Evolutionary conservation across 108 stramenopile species (phyloP), one percentile per base, ranked within the genome.

Genomic region (Cyclotella cryptica): DNA sequence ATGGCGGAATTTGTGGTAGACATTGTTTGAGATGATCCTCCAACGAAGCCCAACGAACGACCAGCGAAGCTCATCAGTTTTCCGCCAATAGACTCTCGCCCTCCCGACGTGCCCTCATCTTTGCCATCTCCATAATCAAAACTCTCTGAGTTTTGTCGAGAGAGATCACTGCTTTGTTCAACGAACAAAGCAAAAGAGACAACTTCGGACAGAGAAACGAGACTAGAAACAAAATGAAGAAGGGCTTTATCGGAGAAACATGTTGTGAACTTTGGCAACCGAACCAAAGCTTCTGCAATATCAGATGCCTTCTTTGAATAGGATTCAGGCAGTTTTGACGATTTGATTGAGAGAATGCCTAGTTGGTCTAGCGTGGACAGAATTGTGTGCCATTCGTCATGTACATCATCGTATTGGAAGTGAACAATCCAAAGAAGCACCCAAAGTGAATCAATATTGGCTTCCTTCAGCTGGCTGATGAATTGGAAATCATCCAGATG

Each of bases 351-450:
- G 13, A 89, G 40, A 21, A 76, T 64, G 28, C 87, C 88, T 30
- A 95, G 78, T 59, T 95, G 88, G 64, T 95, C 89, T n/a, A 95
- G 83, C 42, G 92, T 93, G 27, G 80, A 77, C n/a, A 95, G 57
- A 44, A 95, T 82, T 27, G 91, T 73, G 35, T 88, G 72, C 94
- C 94, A 95, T 19, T 95, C 94, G 11, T 87, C 78, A 18, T 35
- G 67, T 26, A 95, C 86, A 17, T 75, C 41, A 24, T 92, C 86
- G 43, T 75, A 76, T 57, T 92, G 80, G 15, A 65, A 55, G 67
- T 95, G 94, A 47, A 93, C 62, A 14, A 95, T 84, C 61, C 88
- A 77, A 22, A 93, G 64, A 53, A 93, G 67, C 42, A 86, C 86
- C 49, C 85, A 65, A 28, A 92, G 61, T 12, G 89, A 78, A 28